These are phyloP conservation scores for Solanum chacoense DNA, from an alignment of 305 asterid genomes.

Conservation along the genomic window DNA sequence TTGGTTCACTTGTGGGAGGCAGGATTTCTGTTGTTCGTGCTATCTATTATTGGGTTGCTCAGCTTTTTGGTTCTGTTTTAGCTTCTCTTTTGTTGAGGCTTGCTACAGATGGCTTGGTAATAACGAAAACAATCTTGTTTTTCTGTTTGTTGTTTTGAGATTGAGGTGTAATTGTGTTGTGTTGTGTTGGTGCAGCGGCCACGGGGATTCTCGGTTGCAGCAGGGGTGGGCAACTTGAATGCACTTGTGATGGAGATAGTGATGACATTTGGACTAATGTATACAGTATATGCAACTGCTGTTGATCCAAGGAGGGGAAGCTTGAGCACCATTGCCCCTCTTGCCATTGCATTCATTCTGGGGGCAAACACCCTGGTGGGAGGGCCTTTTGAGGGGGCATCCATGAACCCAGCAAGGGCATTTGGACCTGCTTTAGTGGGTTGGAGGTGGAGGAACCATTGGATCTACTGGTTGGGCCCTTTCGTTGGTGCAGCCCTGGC, in stretches of 20 bases:
- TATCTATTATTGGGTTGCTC: conserved; percentile 75
- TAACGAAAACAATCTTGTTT: not conserved
- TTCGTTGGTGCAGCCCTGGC: conserved; percentile 66
- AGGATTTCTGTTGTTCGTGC: conserved; percentile 65
- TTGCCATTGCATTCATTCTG: conserved; percentile 74
- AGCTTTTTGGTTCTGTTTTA: conserved; percentile 64
- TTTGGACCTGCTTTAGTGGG: conserved; percentile 88
- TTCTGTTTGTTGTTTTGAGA: not conserved
- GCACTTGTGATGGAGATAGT: conserved; percentile 73
- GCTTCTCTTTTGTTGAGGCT: conserved; percentile 59
- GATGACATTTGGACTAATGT: conserved; percentile 66
- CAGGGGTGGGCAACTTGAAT: conserved; percentile 47
- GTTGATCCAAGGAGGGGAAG: conserved; percentile 72
- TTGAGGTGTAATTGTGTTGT: not conserved
- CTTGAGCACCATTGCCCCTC: conserved; percentile 66
- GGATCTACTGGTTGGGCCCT: conserved; percentile 93
- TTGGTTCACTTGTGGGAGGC: conserved; percentile 81
- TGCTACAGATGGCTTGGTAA: conserved; percentile 57
- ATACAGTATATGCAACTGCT: conserved; percentile 66
- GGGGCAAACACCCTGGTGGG: conserved; percentile 81
- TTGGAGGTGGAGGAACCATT: conserved; percentile 82
- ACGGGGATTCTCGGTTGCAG: conserved; percentile 49
- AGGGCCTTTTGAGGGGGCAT: conserved; percentile 86
- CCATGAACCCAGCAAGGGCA: conserved; percentile 88
- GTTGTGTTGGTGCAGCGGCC: conserved; percentile 44